Base-by-base conservation (phyloP, 176 grass and related monocot species). In the Bonia amplexicaulis region DNA sequence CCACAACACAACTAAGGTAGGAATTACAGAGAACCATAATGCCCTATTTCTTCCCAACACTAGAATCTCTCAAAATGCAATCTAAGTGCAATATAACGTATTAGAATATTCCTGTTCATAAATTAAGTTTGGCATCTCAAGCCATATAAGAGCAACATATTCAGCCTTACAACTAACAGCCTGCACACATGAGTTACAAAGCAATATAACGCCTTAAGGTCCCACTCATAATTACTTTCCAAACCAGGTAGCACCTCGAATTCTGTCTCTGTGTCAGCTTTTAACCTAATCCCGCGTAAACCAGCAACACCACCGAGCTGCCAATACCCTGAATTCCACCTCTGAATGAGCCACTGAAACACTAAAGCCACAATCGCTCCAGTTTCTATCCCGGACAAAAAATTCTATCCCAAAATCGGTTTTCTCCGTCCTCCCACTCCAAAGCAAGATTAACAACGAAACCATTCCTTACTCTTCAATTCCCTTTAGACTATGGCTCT, bases 21-120 rank as follows among this genome's bases (percentile, higher is more conserved):
- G 70, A n/a, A 73, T 73, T 66, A n/a, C 54, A 83, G 29, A 66
- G 70, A 82, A 82, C 26, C 40, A 37, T 69, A 85, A 78, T 26
- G 48, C 2, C 7, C 47, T 54, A 12, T 41, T 53, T 57, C 14
- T 31, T 66, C 15, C 40, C 46, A 64, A 51, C 6, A 51, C 40
- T 37, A 76, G 11, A 53, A 55, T 77, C 15, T 55, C 54, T 4
- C 25, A 2, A 37, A 40, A 63, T 3, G 23, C 2, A 49, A 74
- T 49, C 20, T 77, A 66, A 78, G 15, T 47, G 66, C 19, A 48
- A 12, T 31, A 58, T 11, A 35, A 65, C 16, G 22, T 76, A 25
- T 25, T 37, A 46, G 37, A 48, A 29, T n/a, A 66, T 48, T 27
- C 16, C 52, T 51, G 11, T 16, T 64, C 19, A 26, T 77, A 55